Percentiles rank a stretch among this genome's conserved stretches.
phyloP scores from a whole-genome alignment of 306 rosid species.

The Sicyos baderoa region DNA sequence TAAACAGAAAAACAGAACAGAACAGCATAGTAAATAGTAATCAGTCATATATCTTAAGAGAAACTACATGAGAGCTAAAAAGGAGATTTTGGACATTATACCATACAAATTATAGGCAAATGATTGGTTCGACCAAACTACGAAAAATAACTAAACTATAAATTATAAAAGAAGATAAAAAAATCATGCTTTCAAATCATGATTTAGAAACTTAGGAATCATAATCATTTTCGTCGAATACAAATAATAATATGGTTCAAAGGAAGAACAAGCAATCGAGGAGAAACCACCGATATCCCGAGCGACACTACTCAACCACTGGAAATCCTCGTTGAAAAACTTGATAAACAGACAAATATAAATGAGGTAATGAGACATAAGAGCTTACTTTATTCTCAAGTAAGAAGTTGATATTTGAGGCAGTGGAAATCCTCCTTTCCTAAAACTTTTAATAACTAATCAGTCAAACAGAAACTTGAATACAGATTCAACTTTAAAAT shows the following conservation, averaged over 20 bases:
- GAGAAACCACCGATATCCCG: too few species aligned
- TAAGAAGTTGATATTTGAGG: slow-evolving; percentile 84
- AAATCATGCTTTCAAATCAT: neutral
- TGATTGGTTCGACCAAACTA: neutral
- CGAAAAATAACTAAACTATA: neutral
- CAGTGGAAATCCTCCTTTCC: slow-evolving; percentile 83
- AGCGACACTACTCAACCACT: too few species aligned
- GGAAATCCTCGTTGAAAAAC: too few species aligned
- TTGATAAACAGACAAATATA: neutral
- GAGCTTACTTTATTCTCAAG: slow-evolving; percentile 73
- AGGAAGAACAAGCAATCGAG: neutral
- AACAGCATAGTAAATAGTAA: neutral
- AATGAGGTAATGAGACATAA: slow-evolving; percentile 25
- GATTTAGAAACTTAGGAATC: neutral
- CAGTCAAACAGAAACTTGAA: slow-evolving; percentile 25
- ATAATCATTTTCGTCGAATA: neutral
- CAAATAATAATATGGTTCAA: neutral
- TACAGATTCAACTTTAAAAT: neutral
- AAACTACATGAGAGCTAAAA: neutral
- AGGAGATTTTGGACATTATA: neutral
- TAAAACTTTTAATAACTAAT: slow-evolving; percentile 31
- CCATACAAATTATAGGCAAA: neutral
- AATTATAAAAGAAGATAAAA: neutral
- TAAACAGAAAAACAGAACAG: neutral
- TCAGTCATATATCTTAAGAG: neutral